A percentile compares a stretch with the other conserved stretches of the same genome.
Evolutionary conservation across 2,329 filamentous ascomycete genomes (phyloP).

Genomic region (Xylaria sp.): DNA sequence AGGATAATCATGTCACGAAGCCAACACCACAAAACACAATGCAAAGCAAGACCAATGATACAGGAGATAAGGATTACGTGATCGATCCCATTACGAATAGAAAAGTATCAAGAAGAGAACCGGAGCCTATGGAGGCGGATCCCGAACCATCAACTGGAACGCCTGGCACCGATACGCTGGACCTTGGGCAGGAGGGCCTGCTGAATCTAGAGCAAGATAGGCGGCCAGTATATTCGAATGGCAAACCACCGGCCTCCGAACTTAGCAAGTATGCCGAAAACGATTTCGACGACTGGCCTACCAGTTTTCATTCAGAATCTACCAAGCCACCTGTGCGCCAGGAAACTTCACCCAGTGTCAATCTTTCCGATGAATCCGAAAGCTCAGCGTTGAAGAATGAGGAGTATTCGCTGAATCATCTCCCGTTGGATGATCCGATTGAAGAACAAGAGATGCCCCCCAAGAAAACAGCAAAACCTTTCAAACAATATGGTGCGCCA

Average conservation of each 20-base stretch:
- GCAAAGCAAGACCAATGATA: conserved; percentile 4
- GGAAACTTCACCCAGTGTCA: too few species aligned
- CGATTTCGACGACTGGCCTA: conserved; percentile 39
- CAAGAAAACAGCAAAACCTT: conserved; percentile 18
- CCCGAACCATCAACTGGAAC: conserved; percentile 39
- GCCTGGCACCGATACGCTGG: conserved; percentile 45
- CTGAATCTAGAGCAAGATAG: conserved; percentile 25
- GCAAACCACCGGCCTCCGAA: conserved; percentile 44
- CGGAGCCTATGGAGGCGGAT: conserved; percentile 21
- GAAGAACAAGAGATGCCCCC: conserved; percentile 40
- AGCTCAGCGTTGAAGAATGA: conserved; percentile 34
- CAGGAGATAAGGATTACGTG: conserved; percentile 43
- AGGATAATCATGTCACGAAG: not conserved
- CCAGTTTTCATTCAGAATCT: conserved; percentile 14
- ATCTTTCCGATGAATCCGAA: conserved; percentile 10
- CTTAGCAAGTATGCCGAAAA: conserved; percentile 44
- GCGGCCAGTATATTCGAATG: conserved; percentile 42
- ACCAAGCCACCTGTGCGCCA: not conserved
- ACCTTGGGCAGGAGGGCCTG: conserved; percentile 40
- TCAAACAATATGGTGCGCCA: conserved; percentile 38
- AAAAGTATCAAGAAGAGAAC: conserved; percentile 46
- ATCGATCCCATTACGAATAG: conserved; percentile 68
- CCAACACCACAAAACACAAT: not conserved
- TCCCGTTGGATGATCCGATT: conserved; percentile 37
- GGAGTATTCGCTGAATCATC: conserved; percentile 43